Evolutionary conservation across 2,329 filamentous ascomycete genomes (phyloP), one percentile per base, ranked within the genome.

Genomic region (Colletotrichum neosansevieriae): DNA sequence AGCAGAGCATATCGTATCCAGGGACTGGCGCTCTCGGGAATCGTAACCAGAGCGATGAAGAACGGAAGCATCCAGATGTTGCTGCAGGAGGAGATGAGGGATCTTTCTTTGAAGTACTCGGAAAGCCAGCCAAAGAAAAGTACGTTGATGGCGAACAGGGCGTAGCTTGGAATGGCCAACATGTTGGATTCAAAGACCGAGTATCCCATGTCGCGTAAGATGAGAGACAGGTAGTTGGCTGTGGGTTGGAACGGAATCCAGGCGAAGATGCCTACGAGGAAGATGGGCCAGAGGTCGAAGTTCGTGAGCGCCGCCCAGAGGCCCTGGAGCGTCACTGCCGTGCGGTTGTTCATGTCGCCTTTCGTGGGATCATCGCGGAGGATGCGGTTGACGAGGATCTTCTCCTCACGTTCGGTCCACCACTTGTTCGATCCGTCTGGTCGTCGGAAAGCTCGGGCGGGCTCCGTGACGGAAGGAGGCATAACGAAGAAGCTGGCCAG

Each of bases 271-370:
- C 84, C 83, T 45, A 85, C 76, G 17, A 82, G 65, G 71, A 86
- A 88, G 3, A 86, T 72, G 0, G 84, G 85, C 77, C 78, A 79
- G 49, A 80, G 70, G 42, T 79, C 77, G 61, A 83, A 88, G 69
- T 89, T 88, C 6, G 77, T 79, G 1, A 88, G 75, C 3, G 83
- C 82, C 45, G n/a, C 75, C 82, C 84, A 87, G 2, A 89, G 80
- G 3, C 82, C 76, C 4, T 74, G 77, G 0, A 79, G 79, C 1
- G 84, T 86, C 34, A 89, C 83, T 0, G 84, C 83, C 73, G 88
- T 79, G 9, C 87, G 82, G 70, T 89, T 89, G 73, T 89, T 85
- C 85, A 90, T 89, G 58, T 83, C 82, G 47, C 82, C 81, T 72
- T 86, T 86, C 3, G 80, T 81, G 2, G 86, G 86, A 65, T 88